A percentile compares a stretch with the other conserved stretches of the same genome.
Evolutionary conservation across 2,329 filamentous ascomycete species (phyloP).

Genomic region (Aspergillus fijiensis): DNA sequence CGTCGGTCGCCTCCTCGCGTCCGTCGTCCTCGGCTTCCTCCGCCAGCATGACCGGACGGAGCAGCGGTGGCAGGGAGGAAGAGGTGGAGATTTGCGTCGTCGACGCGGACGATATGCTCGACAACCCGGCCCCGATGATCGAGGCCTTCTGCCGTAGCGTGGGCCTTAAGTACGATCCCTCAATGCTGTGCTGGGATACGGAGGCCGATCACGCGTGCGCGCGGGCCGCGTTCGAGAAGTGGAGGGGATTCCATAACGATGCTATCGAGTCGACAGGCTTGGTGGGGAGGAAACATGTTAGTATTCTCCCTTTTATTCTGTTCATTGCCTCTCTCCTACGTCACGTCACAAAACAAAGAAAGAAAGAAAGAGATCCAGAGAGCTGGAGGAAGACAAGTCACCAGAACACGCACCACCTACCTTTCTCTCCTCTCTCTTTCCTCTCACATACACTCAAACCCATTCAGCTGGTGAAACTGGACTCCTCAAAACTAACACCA

Average conservation of each 20-base stretch:
- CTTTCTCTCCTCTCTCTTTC: background rate
- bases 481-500: constrained; percentile 14
- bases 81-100: constrained; percentile 71
- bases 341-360: background rate
- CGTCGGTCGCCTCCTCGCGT: constrained; percentile 23
- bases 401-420: background rate
- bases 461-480: too few species aligned
- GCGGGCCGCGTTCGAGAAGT: constrained; percentile 82
- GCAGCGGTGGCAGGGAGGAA: constrained; percentile 1
- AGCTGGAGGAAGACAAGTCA: too few species aligned
- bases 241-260: constrained; percentile 96
- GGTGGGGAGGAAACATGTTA: constrained; percentile 56
- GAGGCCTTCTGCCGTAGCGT: constrained; percentile 78
- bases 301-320: constrained; percentile 14
- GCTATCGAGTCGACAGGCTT: constrained; percentile 79
- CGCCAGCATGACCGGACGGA: background rate
- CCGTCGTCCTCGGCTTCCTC: constrained; percentile 2
- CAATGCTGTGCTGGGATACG: constrained; percentile 83
- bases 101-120: constrained; percentile 90
- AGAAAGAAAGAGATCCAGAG: background rate
- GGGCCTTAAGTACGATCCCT: constrained; percentile 69
- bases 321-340: background rate
- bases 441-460: too few species aligned
- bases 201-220: constrained; percentile 70
- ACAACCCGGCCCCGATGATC: constrained; percentile 75